These are phyloP conservation scores for Crithidia expoeki DNA, from an alignment of 208 protist species.

Conservation along the genomic window DNA sequence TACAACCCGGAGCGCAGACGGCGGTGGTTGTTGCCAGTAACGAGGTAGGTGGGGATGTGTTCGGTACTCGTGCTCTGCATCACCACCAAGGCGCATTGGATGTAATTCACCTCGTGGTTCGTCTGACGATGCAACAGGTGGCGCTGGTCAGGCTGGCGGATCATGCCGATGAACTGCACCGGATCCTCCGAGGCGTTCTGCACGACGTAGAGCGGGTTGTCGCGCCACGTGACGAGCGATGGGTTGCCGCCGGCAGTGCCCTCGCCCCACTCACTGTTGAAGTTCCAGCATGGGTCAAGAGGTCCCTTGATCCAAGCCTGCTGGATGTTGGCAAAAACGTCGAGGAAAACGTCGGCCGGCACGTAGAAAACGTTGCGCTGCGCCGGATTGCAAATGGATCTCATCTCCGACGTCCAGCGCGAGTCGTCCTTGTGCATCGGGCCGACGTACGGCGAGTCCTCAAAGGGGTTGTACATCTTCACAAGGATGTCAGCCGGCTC, in stretches of 20 bases:
- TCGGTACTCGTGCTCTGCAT: slow-evolving; percentile 42
- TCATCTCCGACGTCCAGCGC: slow-evolving; percentile 45
- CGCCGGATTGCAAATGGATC: slow-evolving; percentile 51
- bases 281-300: slow-evolving; percentile 53
- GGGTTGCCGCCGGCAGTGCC: slow-evolving; percentile 74
- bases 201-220: slow-evolving; percentile 76
- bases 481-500: slow-evolving; percentile 54
- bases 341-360: slow-evolving; percentile 52
- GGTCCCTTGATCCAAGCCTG: slow-evolving; percentile 43
- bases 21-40: slow-evolving; percentile 79
- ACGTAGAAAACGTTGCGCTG: slow-evolving; percentile 62
- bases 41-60: slow-evolving; percentile 66
- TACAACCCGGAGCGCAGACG: slow-evolving; percentile 67
- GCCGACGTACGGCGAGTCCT: slow-evolving; percentile 50
- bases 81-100: slow-evolving; percentile 64
- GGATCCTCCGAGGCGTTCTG: slow-evolving; percentile 41
- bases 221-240: slow-evolving; percentile 62
- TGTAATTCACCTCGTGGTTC: slow-evolving; percentile 63
- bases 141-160: slow-evolving; percentile 75
- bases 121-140: slow-evolving; percentile 63
- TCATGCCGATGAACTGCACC: slow-evolving; percentile 65
- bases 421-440: slow-evolving; percentile 53
- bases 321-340: slow-evolving; percentile 49
- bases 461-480: slow-evolving; percentile 63
- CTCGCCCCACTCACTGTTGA: slow-evolving; percentile 78